A percentile compares a stretch with the other conserved stretches of the same genome.
These are phyloP conservation scores for Eruca vesicaria DNA, from an alignment of 441 rosid species.

Conservation along the genomic window DNA sequence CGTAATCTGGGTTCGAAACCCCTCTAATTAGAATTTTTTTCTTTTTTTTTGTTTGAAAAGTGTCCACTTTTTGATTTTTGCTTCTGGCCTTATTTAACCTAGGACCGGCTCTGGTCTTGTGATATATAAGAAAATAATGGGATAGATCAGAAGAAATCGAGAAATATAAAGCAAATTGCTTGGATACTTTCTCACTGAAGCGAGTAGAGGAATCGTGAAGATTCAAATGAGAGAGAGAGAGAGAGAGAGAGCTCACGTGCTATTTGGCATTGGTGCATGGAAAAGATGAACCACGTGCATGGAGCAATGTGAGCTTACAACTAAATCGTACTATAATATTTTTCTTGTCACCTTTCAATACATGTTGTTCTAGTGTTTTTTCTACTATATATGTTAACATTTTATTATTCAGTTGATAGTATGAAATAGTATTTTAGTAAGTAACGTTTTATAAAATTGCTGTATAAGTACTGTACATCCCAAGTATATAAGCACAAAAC, in stretches of 20 bases:
- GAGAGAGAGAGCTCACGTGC: background rate
- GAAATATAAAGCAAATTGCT: background rate
- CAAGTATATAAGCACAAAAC: constrained; percentile 1
- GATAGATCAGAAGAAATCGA: background rate
- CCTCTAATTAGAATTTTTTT: no score
- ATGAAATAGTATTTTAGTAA: background rate
- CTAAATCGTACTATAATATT: background rate
- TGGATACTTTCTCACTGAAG: background rate
- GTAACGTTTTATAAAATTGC: background rate
- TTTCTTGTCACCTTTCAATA: background rate
- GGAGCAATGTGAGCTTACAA: background rate
- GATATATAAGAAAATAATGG: background rate
- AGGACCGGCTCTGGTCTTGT: no score
- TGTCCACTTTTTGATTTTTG: no score
- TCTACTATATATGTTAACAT: background rate
- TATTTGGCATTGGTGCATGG: constrained; percentile 15
- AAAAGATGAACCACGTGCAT: constrained; percentile 22
- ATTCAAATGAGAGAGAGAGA: background rate
- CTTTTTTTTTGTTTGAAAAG: no score
- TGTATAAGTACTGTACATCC: constrained; percentile 4
- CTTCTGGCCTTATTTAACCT: no score
- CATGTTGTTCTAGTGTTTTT: background rate
- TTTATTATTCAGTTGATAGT: background rate
- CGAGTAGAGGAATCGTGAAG: background rate
- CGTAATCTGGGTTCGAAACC: no score